Base-by-base conservation (phyloP, 2,329 filamentous ascomycete genomes). In the Fusarium fracticaudum region DNA sequence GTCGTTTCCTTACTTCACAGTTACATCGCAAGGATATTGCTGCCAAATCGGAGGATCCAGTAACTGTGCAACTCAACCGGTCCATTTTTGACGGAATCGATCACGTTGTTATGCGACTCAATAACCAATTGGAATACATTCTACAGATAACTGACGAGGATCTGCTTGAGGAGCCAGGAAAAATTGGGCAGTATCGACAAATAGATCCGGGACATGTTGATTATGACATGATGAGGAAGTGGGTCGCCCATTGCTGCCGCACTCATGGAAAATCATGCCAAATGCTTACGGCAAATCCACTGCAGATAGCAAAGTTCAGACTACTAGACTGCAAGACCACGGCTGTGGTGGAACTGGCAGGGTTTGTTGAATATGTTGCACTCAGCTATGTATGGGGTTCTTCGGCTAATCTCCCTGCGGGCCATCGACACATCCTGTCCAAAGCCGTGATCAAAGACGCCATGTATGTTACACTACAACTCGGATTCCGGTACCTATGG, bases 401-500 rank as follows among this genome's bases (percentile, higher is more conserved):
- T 6, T 50, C 47, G 2, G 31, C 45, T 8, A n/a, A 31, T 11
- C 26, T 22, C 26, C 6, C 2, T 14, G 24, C 29, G 4, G 14
- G 13, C 18, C 18, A 48, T 12, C 20, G 0, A 3, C 9, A 9
- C 18, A 0, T 31, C 4, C 6, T 31, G 10, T 31, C 45, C 9
- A 12, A 48, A 1, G 47, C 47, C 1, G 29, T 50, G 10, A n/a
- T 50, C 1, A 12, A 3, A 17, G 26, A 50, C 14, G 47, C 47
- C 20, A 50, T 50, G 4, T 1, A 3, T 4, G 29, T 50, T 3
- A 50, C 29, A 9, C 0, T 17, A 1, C 0, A 1, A 4, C 20
- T 50, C 2, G 47, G 29, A n/a, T n/a, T 50, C 12, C 47, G 29
- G 6, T n/a, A 50, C 12, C 0, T 50, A 13, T 50, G 47, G 47